Evolutionary conservation across 805 yeast genomes (phyloP).

Genomic region (Ogataea naganishii): DNA sequence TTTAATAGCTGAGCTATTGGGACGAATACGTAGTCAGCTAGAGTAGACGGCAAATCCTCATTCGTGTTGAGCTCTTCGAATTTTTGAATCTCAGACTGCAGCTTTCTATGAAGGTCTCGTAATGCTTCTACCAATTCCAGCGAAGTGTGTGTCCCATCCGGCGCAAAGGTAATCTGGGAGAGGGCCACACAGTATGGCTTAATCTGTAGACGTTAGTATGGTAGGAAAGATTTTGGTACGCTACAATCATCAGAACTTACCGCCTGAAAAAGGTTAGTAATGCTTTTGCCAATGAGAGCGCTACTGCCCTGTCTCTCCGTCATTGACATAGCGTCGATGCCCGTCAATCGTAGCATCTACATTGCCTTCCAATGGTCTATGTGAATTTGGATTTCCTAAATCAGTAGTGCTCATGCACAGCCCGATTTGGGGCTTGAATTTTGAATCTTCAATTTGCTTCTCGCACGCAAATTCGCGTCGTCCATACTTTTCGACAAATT

Average conservation of each 20-base stretch:
- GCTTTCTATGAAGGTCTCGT: slow-evolving; percentile 20
- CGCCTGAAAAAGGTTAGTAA: too few species aligned
- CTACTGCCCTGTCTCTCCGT: slow-evolving; percentile 1
- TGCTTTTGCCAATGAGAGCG: neutral
- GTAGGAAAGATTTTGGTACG: neutral
- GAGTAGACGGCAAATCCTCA: slow-evolving; percentile 19
- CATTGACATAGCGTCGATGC: slow-evolving; percentile 6
- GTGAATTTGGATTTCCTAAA: too few species aligned
- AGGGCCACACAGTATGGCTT: slow-evolving; percentile 35
- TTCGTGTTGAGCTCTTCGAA: neutral
- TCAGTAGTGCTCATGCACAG: too few species aligned
- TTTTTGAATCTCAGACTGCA: slow-evolving; percentile 8
- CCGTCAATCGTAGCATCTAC: too few species aligned
- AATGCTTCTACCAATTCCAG: slow-evolving; percentile 22
- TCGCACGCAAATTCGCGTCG: too few species aligned
- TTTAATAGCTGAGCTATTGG: slow-evolving; percentile 50
- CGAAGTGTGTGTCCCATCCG: slow-evolving; percentile 24
- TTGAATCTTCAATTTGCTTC: too few species aligned
- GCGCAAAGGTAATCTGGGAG: slow-evolving; percentile 34
- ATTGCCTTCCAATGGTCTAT: too few species aligned
- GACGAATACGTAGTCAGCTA: slow-evolving; percentile 56
- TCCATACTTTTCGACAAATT: too few species aligned
- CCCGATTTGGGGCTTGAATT: too few species aligned
- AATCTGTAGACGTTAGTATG: slow-evolving; percentile 10
- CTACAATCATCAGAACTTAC: too few species aligned